Base-by-base conservation (phyloP, 2,329 filamentous ascomycete species). In the Aurifilum marmelostoma region DNA sequence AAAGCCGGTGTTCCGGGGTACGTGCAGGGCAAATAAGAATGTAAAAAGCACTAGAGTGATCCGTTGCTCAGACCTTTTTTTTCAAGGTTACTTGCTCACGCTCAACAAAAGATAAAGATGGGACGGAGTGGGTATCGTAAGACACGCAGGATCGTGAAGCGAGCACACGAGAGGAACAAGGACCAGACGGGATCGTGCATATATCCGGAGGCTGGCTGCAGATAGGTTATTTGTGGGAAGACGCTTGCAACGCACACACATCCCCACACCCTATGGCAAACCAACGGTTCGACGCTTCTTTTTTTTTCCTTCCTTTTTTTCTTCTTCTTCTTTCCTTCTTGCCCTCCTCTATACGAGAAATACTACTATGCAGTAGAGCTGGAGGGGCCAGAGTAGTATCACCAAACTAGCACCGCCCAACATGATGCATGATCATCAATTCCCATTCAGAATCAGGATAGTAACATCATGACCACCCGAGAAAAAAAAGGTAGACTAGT, bases 131-230 rank as follows among this genome's bases (percentile, higher is more conserved):
- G 52, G 24, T 56, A 56, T 56, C 52, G 52, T 56, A 56, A 56
- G 52, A 32, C 52, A 56, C 27, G 52, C 52, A 56, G 52, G 52
- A 56, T 56, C 52, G 52, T 16, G 52, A 29, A 27, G 24, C 24
- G 24, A 27, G 7, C 34, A 34, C 52, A 29, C 16, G 27, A 18
- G 52, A 27, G 14, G 24, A 29, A 11, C 43, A n/a, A 47, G 43
- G 43, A 21, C 43, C 24, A 18, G 52, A 56, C 12, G 52, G 52
- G 52, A 18, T 29, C 52, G 24, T 32, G 52, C 52, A 56, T 56
- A 56, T 32, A 56, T 56, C 52, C 12, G 52, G 52, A 56, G 52
- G 52, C 52, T 56, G 52, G 52, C 52, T 56, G 27, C 52, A 56
- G 52, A 29, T 29, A 29, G 52, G 43, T 47, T 56, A 18, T 16